Evolutionary conservation across 257 asterid genomes (phyloP), one percentile per base, ranked within the genome.

Genomic region (Agastache rugosa): DNA sequence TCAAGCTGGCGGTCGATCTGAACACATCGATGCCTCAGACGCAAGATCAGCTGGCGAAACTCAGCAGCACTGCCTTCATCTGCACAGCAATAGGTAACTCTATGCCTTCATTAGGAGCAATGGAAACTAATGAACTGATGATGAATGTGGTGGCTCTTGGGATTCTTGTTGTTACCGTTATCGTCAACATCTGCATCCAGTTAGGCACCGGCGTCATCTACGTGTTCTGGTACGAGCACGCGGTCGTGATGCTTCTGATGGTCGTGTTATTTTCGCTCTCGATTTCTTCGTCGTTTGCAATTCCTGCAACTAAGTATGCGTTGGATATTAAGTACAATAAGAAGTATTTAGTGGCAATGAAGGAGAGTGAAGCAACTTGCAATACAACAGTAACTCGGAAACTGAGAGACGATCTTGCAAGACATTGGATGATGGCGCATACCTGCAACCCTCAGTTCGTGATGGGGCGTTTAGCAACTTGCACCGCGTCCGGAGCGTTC

Each of bases 371-470:
- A 34, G 64, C 59, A 5, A 80, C 69, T 8, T 48, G 63, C 45
- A 75, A 77, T 54, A 39, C 74, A 19, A 61, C 84, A 20, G 44
- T 84, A 27, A 7, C 72, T 16, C 68, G 70, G 55, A 91, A 84
- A 71, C 59, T 89, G 76, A 83, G 76, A 58, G 85, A 74, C 8
- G 90, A 91, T 63, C 78, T 93, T 25, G 78, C 79, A 34, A 85
- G 86, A 65, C 85, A 81, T 73, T 93, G 98, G 98, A 91, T 89
- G 88, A 89, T 93, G 98, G 97, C 98, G 0, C 92, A 89, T 65
- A 90, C 96, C 44, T 85, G 96, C 29, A 83, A 82, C 66, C 97
- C 97, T 0, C 97, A 93, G 59, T 93, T 89, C 17, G 96, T 93
- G 60, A 63, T 78, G 82, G 93, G 83, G 7, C 93, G 93, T 19